Evolutionary conservation across 352 stramenopile species (phyloP).

Genomic region (Halophytophthora polymorphica): DNA sequence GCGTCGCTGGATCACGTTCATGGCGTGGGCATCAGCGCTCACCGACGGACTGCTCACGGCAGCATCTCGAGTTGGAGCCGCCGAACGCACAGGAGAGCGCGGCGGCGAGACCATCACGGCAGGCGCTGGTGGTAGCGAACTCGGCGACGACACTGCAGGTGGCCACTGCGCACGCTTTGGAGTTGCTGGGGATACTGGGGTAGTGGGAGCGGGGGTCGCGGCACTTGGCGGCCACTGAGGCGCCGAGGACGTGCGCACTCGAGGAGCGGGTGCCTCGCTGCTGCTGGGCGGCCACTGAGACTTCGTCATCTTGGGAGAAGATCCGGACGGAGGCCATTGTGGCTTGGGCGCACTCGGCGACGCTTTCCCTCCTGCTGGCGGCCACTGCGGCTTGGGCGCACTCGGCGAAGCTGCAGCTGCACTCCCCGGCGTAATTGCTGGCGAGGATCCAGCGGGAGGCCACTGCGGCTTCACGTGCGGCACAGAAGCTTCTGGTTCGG

Average conservation of each 20-base stretch:
- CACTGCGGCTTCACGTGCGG: constrained; percentile 35
- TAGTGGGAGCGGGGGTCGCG: constrained; percentile 3
- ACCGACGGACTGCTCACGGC: constrained; percentile 9
- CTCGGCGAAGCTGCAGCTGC: constrained; percentile 11
- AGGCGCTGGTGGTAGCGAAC: constrained; percentile 20
- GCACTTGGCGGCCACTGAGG: constrained; percentile 37
- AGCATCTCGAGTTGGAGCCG: constrained; percentile 5
- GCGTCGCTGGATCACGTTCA: constrained; percentile 60
- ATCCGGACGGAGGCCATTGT: constrained; percentile 24
- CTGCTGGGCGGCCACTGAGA: constrained; percentile 17
- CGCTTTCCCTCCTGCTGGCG: constrained; percentile 15
- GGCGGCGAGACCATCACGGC: constrained; percentile 20
- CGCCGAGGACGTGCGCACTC: constrained; percentile 17
- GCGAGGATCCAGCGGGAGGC: constrained; percentile 35
- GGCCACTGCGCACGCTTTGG: constrained; percentile 53
- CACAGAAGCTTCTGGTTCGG: constrained; percentile 17
- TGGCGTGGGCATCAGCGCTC: constrained; percentile 42
- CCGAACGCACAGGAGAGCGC: constrained; percentile 16
- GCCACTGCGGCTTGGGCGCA: constrained; percentile 34
- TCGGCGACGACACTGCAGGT: constrained; percentile 19
- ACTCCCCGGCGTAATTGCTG: too few species aligned
- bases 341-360: constrained; percentile 19
- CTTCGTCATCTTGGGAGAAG: too few species aligned
- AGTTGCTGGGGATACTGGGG: constrained; percentile 11
- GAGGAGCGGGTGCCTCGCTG: constrained; percentile 5